phyloP scores from a whole-genome alignment of 257 asterid genomes.

The Scutellaria barbata region DNA sequence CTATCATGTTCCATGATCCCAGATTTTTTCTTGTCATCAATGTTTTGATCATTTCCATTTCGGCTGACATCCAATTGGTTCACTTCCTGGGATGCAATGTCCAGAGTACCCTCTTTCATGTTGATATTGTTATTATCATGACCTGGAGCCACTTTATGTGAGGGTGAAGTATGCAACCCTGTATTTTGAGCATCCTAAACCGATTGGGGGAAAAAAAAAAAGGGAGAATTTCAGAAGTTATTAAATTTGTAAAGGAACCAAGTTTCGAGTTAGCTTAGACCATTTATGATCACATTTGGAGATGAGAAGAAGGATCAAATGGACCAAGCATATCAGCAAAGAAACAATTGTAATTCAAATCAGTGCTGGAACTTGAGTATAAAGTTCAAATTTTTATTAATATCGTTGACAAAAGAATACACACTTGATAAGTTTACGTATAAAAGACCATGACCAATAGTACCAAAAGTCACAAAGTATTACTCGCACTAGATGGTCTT shows the following conservation, averaged over 20 bases:
- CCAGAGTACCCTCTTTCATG: constrained; percentile 42
- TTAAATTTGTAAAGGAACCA: constrained; percentile 3
- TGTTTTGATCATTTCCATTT: constrained; percentile 46
- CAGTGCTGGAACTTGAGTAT: constrained; percentile 19
- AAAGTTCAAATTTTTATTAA: no score
- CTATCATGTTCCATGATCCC: constrained; percentile 47
- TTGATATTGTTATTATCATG: constrained; percentile 45
- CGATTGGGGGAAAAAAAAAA: constrained; percentile 1
- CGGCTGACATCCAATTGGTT: constrained; percentile 42
- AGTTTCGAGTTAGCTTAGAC: constrained; percentile 3
- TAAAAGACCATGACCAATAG: constrained; percentile 15
- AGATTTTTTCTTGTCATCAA: constrained; percentile 46
- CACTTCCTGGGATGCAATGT: constrained; percentile 47
- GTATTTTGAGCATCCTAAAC: constrained; percentile 57
- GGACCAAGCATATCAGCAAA: constrained; percentile 15
- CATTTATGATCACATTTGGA: constrained; percentile 21
- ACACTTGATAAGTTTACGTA: not conserved
- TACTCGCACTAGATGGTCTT: constrained; percentile 62
- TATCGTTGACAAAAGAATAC: not conserved
- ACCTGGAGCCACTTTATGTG: constrained; percentile 42
- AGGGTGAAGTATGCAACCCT: constrained; percentile 49
- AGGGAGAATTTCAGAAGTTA: constrained; percentile 1
- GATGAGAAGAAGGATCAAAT: constrained; percentile 29
- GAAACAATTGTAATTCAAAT: constrained; percentile 18
- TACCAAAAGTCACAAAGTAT: constrained; percentile 40